phyloP scores from a whole-genome alignment of 345 rosid genomes.

The Bruguiera sexangula region DNA sequence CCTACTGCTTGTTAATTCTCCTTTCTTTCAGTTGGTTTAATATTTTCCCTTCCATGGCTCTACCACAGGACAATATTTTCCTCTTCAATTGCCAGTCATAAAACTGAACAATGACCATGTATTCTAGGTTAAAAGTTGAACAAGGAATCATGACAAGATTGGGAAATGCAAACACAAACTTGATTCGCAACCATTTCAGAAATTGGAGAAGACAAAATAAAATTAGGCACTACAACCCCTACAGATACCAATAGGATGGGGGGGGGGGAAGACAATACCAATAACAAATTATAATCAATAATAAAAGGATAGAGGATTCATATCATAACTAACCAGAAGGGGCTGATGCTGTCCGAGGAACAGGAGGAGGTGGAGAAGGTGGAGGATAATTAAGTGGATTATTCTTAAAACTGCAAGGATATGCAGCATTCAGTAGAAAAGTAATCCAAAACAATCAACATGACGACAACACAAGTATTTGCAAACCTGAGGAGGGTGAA shows the following conservation, averaged over 20 bases:
- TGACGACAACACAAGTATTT: slow-evolving; percentile 8
- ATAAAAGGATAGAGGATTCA: slow-evolving; percentile 3
- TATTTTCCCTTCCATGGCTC: background rate
- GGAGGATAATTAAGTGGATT: slow-evolving; percentile 30
- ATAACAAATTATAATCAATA: background rate
- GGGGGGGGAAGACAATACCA: background rate
- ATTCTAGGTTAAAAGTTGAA: too few species aligned
- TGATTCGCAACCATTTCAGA: too few species aligned
- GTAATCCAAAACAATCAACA: slow-evolving; percentile 12
- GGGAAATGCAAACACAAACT: too few species aligned
- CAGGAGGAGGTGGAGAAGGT: slow-evolving; percentile 56
- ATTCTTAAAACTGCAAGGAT: slow-evolving; percentile 53
- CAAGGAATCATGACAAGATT: too few species aligned
- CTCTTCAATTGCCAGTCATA: too few species aligned
- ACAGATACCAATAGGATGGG: background rate
- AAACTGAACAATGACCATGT: too few species aligned
- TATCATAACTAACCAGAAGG: slow-evolving; percentile 47
- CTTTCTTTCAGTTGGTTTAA: background rate
- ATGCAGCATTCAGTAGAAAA: slow-evolving; percentile 24
- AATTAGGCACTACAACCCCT: background rate
- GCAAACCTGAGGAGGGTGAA: slow-evolving; percentile 73
- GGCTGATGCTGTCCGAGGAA: slow-evolving; percentile 28
- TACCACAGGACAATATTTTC: too few species aligned
- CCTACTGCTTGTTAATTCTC: background rate
- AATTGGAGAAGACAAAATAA: too few species aligned